Conservation (phyloP, 225 moss, liverwort and hornwort species). For the Sphagnum contortum region DNA sequence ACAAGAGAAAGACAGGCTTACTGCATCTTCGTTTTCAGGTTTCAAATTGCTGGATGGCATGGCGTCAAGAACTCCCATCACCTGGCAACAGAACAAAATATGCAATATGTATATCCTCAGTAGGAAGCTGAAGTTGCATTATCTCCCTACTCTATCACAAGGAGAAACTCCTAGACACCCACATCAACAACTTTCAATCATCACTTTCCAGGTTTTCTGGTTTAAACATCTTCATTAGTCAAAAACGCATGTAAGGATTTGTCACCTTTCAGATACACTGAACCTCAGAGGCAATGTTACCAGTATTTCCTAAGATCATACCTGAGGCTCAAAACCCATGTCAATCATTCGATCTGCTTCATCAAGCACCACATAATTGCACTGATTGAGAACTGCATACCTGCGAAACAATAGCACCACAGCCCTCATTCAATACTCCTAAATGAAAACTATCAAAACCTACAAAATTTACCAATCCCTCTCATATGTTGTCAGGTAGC, state of each 20-base stretch:
- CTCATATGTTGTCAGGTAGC: too few relatives aligned
- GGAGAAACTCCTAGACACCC: too few relatives aligned
- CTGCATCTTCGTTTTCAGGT: constrained; percentile 98
- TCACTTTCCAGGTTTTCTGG: too few relatives aligned
- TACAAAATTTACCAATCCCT: too few relatives aligned
- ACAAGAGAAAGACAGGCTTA: constrained; percentile 17
- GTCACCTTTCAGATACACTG: too few relatives aligned
- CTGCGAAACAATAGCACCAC: constrained; percentile 17
- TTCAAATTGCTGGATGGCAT: constrained; percentile 99
- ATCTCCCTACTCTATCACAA: not conserved
- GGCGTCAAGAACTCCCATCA: constrained; percentile 96
- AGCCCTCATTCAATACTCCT: too few relatives aligned
- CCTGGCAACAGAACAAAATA: constrained; percentile 30
- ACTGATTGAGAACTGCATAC: constrained; percentile 96
- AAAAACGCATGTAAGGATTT: too few relatives aligned
- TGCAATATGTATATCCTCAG: too few relatives aligned
- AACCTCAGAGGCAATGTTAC: too few relatives aligned
- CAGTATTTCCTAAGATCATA: constrained; percentile 8
- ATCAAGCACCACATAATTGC: constrained; percentile 96
- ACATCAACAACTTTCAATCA: too few relatives aligned
- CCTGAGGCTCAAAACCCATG: constrained; percentile 99
- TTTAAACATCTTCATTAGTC: too few relatives aligned
- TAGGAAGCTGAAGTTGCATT: not conserved
- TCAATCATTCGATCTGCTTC: constrained; percentile 99
- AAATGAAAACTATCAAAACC: too few relatives aligned